A percentile compares a stretch with the other conserved stretches of the same genome.
These are phyloP conservation scores for Dothideomycetes sp. DNA, from an alignment of 2,329 filamentous ascomycete genomes.

Conservation along the genomic window DNA sequence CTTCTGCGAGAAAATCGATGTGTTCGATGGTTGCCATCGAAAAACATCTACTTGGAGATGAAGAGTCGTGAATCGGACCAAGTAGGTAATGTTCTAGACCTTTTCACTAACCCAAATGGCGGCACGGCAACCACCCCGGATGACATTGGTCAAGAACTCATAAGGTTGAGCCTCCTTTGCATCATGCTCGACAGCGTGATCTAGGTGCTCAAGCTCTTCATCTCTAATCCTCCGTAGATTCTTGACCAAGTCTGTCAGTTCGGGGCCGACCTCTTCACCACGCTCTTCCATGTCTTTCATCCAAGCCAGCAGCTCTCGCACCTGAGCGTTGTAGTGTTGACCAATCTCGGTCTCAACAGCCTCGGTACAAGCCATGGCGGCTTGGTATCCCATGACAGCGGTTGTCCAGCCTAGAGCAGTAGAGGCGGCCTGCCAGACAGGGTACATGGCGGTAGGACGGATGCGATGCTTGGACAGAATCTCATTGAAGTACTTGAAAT, in stretches of 20 bases:
- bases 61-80: not conserved
- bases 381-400: conserved; percentile 78
- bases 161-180: conserved; percentile 84
- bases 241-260: conserved; percentile 61
- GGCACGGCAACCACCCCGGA: conserved; percentile 79
- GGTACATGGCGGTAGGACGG: conserved; percentile 86
- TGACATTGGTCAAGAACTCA: conserved; percentile 76
- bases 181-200: conserved; percentile 90
- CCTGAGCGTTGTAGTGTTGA: conserved; percentile 88
- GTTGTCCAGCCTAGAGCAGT: conserved; percentile 82
- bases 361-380: conserved; percentile 97
- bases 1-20: too few relatives aligned
- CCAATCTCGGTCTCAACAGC: conserved; percentile 98
- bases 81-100: conserved; percentile 41
- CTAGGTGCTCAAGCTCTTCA: conserved; percentile 93
- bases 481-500: conserved; percentile 76
- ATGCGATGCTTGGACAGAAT: conserved; percentile 80
- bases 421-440: conserved; percentile 74
- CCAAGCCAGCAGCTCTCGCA: conserved; percentile 73
- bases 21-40: too few relatives aligned
- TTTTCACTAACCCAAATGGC: conserved; percentile 88
- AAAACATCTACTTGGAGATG: too few relatives aligned
- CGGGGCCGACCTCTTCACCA: conserved; percentile 71
- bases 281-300: conserved; percentile 62
- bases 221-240: conserved; percentile 79